Evolutionary conservation across 345 rosid species (phyloP), one percentile per base, ranked within the genome.

Genomic region (Hibiscus syriacus): DNA sequence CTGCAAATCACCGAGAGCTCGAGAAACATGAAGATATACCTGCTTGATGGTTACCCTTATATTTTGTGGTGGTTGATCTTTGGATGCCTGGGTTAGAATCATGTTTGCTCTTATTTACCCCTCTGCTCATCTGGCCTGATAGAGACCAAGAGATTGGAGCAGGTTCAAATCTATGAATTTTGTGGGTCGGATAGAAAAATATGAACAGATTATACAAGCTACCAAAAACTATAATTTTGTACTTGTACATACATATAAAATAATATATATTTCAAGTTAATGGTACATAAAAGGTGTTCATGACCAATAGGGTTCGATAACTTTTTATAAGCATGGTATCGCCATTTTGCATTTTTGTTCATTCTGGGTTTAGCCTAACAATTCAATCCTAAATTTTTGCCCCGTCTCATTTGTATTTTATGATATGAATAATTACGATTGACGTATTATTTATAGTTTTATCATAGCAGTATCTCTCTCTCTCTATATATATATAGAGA

Each of bases 191-290:
- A 58, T 36, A 64, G 70, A 67, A 46, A 57, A 59, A 23, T 59
- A 72, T 59, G 11, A 53, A 53, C 55, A 54, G 8, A 17, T 30
- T 22, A 67, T 41, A 66, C 63, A 29, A 72, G 69, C 54, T 70
- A 30, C 65, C 19, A 39, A 54, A 41, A 45, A 56, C 69, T 55
- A 32, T 61, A 70, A 59, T 72, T 72, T 66, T 80, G 83, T n/a
- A n/a, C n/a, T n/a, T n/a, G n/a, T 83, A 79, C 55, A 73, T 69
- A 54, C 75, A 56, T 74, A 70, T n/a, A 64, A 38, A 45, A 55
- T 50, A 52, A 36, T 54, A 48, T 45, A 70, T 50, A 62, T 27
- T 32, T n/a, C n/a, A n/a, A n/a, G n/a, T n/a, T n/a, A n/a, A n/a
- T n/a, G n/a, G n/a, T n/a, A n/a, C n/a, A n/a, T n/a, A n/a, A n/a